Conservation (phyloP, 169 alveolate genomes). For the Cystoisospora suis region DNA sequence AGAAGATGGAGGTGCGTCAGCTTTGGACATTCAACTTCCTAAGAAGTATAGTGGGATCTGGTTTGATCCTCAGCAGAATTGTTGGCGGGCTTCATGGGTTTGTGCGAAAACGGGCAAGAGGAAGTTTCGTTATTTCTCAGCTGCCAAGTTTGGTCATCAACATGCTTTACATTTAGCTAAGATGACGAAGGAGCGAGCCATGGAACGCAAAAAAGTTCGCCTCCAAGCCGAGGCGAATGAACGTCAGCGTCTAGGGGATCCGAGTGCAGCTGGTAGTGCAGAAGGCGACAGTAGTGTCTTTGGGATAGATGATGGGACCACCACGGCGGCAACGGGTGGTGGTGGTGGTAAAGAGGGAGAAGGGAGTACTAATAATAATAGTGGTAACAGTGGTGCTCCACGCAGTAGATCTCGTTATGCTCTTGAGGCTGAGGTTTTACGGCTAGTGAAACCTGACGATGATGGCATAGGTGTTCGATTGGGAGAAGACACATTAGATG, state of each 20-base stretch:
- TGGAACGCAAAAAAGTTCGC: slow-evolving; percentile 32
- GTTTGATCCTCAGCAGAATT: slow-evolving; percentile 61
- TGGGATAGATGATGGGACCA: too few relatives aligned
- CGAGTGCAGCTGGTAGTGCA: slow-evolving; percentile 4
- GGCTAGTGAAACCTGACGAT: too few relatives aligned
- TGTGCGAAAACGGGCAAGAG: slow-evolving; percentile 54
- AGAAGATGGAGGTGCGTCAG: too few relatives aligned
- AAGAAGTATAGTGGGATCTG: slow-evolving; percentile 53
- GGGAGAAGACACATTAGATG: too few relatives aligned
- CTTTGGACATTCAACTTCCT: background rate
- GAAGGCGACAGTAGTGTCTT: too few relatives aligned
- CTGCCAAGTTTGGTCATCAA: slow-evolving; percentile 52
- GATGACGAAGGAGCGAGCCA: slow-evolving; percentile 46
- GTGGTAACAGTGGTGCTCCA: too few relatives aligned
- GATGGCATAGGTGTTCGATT: too few relatives aligned
- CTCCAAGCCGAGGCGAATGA: background rate
- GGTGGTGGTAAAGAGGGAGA: too few relatives aligned
- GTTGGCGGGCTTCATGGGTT: slow-evolving; percentile 66
- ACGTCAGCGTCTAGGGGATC: background rate
- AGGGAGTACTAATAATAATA: too few relatives aligned
- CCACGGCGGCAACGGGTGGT: too few relatives aligned
- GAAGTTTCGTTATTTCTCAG: slow-evolving; percentile 45
- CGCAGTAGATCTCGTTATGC: too few relatives aligned
- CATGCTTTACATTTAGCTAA: slow-evolving; percentile 34
- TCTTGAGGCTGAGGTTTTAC: too few relatives aligned